Percentiles rank a stretch among this genome's conserved stretches.
phyloP scores from a whole-genome alignment of 2,329 filamentous ascomycete species.

The Aspergillus eucalypticola region DNA sequence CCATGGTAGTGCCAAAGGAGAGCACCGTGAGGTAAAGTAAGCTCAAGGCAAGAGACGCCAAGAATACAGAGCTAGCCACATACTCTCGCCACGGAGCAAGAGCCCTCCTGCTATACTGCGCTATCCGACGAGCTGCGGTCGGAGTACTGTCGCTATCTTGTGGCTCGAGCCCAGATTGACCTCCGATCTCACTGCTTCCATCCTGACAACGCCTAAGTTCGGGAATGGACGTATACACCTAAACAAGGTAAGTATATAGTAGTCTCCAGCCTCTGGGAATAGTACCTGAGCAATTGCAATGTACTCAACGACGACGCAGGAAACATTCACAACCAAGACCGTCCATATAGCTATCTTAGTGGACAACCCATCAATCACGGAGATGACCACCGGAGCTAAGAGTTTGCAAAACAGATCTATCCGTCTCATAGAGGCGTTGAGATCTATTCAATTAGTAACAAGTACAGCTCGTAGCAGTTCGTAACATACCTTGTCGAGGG shows the following conservation, averaged over 20 bases:
- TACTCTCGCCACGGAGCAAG: constrained; percentile 31
- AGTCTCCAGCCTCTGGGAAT: background rate
- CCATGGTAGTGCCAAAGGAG: constrained; percentile 57
- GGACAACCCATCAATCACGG: constrained; percentile 48
- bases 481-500: constrained; percentile 43
- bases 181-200: background rate
- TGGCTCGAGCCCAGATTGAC: background rate
- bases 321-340: constrained; percentile 48
- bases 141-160: background rate
- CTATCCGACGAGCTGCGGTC: constrained; percentile 3
- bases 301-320: constrained; percentile 44
- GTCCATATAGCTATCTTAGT: constrained; percentile 49
- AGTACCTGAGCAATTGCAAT: constrained; percentile 40
- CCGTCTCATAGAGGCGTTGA: constrained; percentile 58
- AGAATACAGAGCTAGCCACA: constrained; percentile 33
- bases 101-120: constrained; percentile 18
- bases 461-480: background rate
- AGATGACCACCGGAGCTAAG: constrained; percentile 54
- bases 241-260: background rate
- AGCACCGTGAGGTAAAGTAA: constrained; percentile 58
- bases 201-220: constrained; percentile 16
- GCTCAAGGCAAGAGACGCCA: constrained; percentile 52
- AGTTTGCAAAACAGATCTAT: constrained; percentile 62
- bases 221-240: constrained; percentile 25
- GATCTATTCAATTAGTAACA: constrained; percentile 20